Percentiles rank a stretch among this genome's conserved stretches.
phyloP scores from a whole-genome alignment of 2,329 filamentous ascomycete genomes.

The Tetracladium maxilliforme region DNA sequence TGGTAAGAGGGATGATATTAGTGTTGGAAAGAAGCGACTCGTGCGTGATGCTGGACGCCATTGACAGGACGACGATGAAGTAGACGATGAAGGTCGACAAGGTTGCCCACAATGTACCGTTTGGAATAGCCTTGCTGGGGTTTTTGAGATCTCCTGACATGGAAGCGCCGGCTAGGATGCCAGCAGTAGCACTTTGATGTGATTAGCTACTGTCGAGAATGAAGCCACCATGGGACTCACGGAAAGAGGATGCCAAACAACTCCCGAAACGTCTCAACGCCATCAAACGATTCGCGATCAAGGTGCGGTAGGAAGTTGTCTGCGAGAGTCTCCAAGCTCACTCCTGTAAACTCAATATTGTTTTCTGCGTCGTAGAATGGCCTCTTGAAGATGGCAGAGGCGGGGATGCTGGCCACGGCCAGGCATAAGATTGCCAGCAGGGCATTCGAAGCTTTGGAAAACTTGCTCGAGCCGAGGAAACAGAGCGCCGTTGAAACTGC shows the following conservation, averaged over 20 bases:
- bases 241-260: slow-evolving; percentile 81
- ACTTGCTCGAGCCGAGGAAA: slow-evolving; percentile 65
- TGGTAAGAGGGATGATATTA: slow-evolving; percentile 73
- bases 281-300: slow-evolving; percentile 44
- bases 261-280: slow-evolving; percentile 59
- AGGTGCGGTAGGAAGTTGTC: slow-evolving; percentile 60
- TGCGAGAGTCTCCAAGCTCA: slow-evolving; percentile 53
- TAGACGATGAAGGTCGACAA: slow-evolving; percentile 65
- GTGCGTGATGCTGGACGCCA: slow-evolving; percentile 64
- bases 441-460: slow-evolving; percentile 67
- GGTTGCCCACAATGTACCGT: slow-evolving; percentile 69
- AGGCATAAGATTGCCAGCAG: slow-evolving; percentile 57
- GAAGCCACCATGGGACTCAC: no score
- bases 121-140: slow-evolving; percentile 72
- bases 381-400: slow-evolving; percentile 54
- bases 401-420: slow-evolving; percentile 66
- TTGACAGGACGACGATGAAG: slow-evolving; percentile 58
- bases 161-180: slow-evolving; percentile 59
- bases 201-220: no score
- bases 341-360: slow-evolving; percentile 63
- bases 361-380: slow-evolving; percentile 51
- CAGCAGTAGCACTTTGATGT: slow-evolving; percentile 36
- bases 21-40: slow-evolving; percentile 58
- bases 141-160: slow-evolving; percentile 81
- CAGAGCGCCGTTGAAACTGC: slow-evolving; percentile 61